These are phyloP conservation scores for Agaricus blazei DNA, from an alignment of 768 basidiomycete genomes.

Conservation along the genomic window DNA sequence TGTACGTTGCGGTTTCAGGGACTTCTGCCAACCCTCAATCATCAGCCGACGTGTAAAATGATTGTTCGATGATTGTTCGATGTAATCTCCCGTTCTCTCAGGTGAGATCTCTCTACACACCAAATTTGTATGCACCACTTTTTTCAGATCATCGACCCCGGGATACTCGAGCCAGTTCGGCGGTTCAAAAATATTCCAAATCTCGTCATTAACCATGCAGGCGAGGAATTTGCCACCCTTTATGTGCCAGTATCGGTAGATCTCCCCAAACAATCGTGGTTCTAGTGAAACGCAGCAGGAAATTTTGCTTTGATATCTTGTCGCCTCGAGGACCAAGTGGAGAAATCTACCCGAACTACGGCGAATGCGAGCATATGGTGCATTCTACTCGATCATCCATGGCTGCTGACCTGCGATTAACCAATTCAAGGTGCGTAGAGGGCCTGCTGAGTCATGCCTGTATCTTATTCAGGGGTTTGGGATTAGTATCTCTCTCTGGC, in stretches of 20 bases:
- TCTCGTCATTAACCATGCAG: not conserved
- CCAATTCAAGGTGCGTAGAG: not conserved
- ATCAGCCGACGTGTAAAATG: too few relatives aligned
- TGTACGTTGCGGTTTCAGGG: too few relatives aligned
- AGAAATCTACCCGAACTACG: not conserved
- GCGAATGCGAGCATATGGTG: constrained; percentile 2
- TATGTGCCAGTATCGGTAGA: not conserved
- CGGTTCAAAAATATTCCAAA: not conserved
- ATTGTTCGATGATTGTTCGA: not conserved
- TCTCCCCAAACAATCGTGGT: not conserved
- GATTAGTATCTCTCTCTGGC: not conserved
- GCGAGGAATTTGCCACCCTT: not conserved
- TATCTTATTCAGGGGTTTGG: not conserved
- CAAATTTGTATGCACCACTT: not conserved
- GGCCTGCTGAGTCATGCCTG: not conserved
- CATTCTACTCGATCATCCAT: not conserved
- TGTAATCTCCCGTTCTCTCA: not conserved
- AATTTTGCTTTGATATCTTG: not conserved
- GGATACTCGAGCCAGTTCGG: constrained; percentile 24
- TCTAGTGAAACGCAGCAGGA: not conserved
- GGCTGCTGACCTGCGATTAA: not conserved
- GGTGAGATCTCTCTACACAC: not conserved
- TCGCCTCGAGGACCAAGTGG: not conserved
- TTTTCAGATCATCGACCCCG: not conserved
- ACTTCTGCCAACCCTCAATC: too few relatives aligned